phyloP scores from a whole-genome alignment of 306 rosid genomes.

The Albizia julibrissin region DNA sequence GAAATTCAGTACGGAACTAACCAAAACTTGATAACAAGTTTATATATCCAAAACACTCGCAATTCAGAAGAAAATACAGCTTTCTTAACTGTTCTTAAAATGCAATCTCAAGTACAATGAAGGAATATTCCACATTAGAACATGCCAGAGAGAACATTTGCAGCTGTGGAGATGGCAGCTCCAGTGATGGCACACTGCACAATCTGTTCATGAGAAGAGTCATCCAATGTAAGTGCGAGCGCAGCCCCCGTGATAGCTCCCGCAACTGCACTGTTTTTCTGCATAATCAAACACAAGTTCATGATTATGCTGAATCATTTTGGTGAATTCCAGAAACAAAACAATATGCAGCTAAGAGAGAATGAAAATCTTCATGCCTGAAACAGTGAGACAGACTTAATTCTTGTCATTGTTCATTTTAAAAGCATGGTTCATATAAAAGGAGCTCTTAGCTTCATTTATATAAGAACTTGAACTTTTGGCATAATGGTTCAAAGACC shows the following conservation, averaged over 20 bases:
- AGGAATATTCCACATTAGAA: slow-evolving; percentile 43
- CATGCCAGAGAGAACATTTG: slow-evolving; percentile 71
- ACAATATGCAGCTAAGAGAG: background rate
- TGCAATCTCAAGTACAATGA: background rate
- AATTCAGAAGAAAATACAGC: background rate
- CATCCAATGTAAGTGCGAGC: slow-evolving; percentile 66
- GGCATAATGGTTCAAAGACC: background rate
- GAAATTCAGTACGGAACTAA: background rate
- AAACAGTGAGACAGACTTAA: background rate
- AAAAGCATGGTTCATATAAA: background rate
- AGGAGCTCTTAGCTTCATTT: background rate
- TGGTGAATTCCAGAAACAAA: background rate
- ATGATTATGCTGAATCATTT: background rate
- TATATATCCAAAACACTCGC: slow-evolving; percentile 1
- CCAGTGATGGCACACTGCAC: slow-evolving; percentile 88
- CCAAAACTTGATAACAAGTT: background rate
- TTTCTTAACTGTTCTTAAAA: background rate
- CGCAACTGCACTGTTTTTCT: slow-evolving; percentile 90
- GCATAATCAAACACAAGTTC: slow-evolving; percentile 37
- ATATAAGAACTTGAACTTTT: background rate
- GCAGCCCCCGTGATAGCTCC: slow-evolving; percentile 85
- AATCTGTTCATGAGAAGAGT: slow-evolving; percentile 74
- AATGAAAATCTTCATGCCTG: background rate
- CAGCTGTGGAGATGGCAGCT: slow-evolving; percentile 84
- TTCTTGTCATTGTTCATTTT: background rate